These are phyloP conservation scores for Simmondsia chinensis DNA, from an alignment of 148 eudicot genomes.

Conservation along the genomic window DNA sequence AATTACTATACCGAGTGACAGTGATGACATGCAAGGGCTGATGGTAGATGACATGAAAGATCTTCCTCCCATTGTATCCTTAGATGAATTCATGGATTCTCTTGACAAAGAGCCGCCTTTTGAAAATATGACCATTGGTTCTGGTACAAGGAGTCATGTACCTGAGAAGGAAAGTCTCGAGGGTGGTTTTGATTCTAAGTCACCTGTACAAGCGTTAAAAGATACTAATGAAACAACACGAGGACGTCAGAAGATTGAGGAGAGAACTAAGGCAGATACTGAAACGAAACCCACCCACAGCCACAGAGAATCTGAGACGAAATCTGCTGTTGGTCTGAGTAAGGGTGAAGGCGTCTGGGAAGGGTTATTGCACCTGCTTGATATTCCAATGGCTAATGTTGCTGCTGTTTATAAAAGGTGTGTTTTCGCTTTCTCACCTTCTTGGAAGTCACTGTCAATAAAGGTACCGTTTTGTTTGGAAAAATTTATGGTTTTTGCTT, in stretches of 20 bases:
- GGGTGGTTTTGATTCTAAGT: conserved; percentile 3
- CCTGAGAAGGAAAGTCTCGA: conserved; percentile 26
- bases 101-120: conserved; percentile 91
- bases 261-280: conserved; percentile 17
- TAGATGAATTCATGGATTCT: conserved; percentile 95
- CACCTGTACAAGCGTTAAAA: conserved; percentile 22
- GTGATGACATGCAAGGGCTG: conserved; percentile 85
- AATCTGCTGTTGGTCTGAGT: conserved; percentile 12
- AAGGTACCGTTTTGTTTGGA: no score
- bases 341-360: conserved; percentile 57
- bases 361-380: conserved; percentile 62
- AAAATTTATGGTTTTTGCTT: no score
- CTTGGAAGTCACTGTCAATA: neutral
- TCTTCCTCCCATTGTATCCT: conserved; percentile 87
- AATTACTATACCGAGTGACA: conserved; percentile 72
- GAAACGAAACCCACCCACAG: conserved; percentile 18
- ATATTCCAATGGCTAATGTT: conserved; percentile 46
- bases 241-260: conserved; percentile 19
- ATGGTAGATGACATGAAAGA: conserved; percentile 83
- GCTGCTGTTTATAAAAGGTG: conserved; percentile 66
- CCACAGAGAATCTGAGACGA: conserved; percentile 14
- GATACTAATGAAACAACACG: conserved; percentile 10
- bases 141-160: conserved; percentile 12
- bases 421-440: conserved; percentile 3
- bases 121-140: conserved; percentile 49